A percentile compares a stretch with the other conserved stretches of the same genome.
These are phyloP conservation scores for Sclerotinia subarctica DNA, from an alignment of 2,329 filamentous ascomycete genomes.

Conservation along the genomic window DNA sequence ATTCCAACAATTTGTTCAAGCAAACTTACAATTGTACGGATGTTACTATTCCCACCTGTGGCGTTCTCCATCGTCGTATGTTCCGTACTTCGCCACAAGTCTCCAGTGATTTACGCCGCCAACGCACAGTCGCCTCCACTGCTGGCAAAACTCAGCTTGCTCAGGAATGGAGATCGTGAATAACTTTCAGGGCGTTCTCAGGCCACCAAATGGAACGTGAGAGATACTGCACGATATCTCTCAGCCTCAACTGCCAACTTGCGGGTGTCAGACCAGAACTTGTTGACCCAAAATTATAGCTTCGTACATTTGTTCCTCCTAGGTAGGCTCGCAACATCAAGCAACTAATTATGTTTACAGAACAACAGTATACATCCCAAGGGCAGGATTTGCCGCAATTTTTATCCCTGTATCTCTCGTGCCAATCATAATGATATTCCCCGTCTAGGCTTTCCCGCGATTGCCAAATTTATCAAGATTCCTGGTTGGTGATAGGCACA, in stretches of 20 bases:
- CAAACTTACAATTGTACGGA: background rate
- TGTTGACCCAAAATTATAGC: background rate
- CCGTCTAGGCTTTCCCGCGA: background rate
- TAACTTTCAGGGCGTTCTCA: constrained; percentile 2
- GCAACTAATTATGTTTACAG: background rate
- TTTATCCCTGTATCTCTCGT: background rate
- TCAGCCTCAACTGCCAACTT: constrained; percentile 11
- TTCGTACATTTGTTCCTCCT: background rate
- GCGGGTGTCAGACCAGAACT: background rate
- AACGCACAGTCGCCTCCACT: constrained; percentile 29
- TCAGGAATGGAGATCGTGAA: constrained; percentile 23
- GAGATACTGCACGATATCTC: background rate
- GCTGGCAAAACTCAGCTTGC: constrained; percentile 31
- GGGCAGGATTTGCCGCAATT: background rate
- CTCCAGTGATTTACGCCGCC: constrained; percentile 28
- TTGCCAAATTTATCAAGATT: background rate
- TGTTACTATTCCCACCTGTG: constrained; percentile 7
- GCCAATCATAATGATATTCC: background rate
- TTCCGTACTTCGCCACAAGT: constrained; percentile 32
- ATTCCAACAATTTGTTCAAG: constrained; percentile 4
- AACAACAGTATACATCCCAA: background rate
- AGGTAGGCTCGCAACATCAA: background rate
- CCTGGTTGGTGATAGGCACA: background rate
- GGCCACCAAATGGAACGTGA: constrained; percentile 7
- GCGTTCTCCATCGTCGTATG: constrained; percentile 19